phyloP scores from a whole-genome alignment of 2,329 filamentous ascomycete species.

The Fusarium abutilonis region DNA sequence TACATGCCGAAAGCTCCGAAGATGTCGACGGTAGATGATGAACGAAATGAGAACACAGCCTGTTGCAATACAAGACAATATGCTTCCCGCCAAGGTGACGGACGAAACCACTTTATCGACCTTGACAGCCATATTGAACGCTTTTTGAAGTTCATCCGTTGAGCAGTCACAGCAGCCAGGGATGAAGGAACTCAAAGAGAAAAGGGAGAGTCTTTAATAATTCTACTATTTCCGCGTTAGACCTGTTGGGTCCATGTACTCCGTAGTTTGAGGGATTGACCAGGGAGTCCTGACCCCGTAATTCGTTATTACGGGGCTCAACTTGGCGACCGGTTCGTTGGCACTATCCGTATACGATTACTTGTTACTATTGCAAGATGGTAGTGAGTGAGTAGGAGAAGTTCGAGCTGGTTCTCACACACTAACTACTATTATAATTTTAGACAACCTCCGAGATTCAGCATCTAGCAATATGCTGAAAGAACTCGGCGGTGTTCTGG shows the following conservation, averaged over 20 bases:
- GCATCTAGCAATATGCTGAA: background rate
- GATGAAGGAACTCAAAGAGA: background rate
- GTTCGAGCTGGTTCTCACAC: too few relatives aligned
- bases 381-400: too few relatives aligned
- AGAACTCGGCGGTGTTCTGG: background rate
- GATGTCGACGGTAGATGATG: conserved; percentile 35
- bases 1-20: conserved; percentile 39
- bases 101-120: conserved; percentile 35
- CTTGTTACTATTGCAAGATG: too few relatives aligned
- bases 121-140: conserved; percentile 24
- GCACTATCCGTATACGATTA: too few relatives aligned
- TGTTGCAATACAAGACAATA: conserved; percentile 37
- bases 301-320: background rate
- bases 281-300: conserved; percentile 15
- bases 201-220: background rate
- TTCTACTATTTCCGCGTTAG: conserved; percentile 4
- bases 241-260: conserved; percentile 2
- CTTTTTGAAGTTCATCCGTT: background rate
- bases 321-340: conserved; percentile 2
- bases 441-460: background rate
- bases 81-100: conserved; percentile 40
- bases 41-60: conserved; percentile 37
- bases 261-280: conserved; percentile 15
- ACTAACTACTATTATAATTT: background rate
- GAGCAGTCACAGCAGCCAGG: background rate